These are phyloP conservation scores for Corchorus capsularis DNA, from an alignment of 345 rosid genomes.

Conservation along the genomic window DNA sequence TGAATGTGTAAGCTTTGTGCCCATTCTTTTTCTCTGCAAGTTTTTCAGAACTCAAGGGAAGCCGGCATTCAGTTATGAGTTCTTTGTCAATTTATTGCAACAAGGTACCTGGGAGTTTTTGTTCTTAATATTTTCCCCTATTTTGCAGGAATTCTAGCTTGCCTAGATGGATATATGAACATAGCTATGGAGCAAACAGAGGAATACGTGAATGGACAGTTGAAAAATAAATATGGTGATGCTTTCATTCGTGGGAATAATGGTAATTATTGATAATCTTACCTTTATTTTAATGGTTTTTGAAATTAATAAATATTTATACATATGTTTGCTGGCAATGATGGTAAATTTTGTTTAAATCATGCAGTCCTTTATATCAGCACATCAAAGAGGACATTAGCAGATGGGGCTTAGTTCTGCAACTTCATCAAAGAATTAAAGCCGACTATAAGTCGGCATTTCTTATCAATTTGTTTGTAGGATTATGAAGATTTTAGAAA, in stretches of 20 bases:
- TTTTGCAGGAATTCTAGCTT: conserved; percentile 71
- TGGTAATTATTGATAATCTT: conserved; percentile 33
- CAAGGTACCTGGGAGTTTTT: no score
- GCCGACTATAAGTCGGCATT: neutral
- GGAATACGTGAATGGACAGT: conserved; percentile 91
- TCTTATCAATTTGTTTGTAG: neutral
- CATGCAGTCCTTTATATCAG: conserved; percentile 92
- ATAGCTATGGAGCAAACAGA: conserved; percentile 99
- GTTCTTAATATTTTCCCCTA: no score
- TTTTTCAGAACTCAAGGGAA: no score
- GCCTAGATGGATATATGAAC: conserved; percentile 95
- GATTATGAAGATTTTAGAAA: neutral
- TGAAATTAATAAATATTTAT: conserved; percentile 17
- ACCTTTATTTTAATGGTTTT: neutral
- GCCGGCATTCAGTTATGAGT: no score
- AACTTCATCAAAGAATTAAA: neutral
- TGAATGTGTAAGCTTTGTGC: no score
- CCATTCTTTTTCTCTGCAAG: no score
- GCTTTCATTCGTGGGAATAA: conserved; percentile 98
- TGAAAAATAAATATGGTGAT: conserved; percentile 92
- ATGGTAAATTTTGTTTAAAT: conserved; percentile 10
- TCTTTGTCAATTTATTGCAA: no score
- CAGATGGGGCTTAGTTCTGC: conserved; percentile 61
- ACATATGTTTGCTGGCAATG: neutral
- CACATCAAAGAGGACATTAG: conserved; percentile 77